Conservation (phyloP, 306 rosid genomes). For the Abrus pulchellus region DNA sequence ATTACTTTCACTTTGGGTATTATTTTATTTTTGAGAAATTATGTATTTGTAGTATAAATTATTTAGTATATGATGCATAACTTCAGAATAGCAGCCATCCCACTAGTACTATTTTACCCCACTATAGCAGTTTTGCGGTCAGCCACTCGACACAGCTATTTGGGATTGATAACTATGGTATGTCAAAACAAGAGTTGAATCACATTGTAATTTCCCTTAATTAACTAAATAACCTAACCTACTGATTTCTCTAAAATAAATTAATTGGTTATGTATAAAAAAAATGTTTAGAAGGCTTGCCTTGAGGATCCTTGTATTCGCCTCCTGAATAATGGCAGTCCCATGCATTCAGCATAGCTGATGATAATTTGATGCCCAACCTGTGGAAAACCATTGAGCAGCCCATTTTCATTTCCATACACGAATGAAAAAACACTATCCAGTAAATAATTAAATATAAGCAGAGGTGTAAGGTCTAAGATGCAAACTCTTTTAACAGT, state of each 20-base stretch:
- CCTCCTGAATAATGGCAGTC: constrained; percentile 93
- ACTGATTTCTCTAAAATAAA: constrained; percentile 45
- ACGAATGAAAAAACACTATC: constrained; percentile 23
- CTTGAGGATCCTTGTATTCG: constrained; percentile 93
- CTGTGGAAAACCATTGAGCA: constrained; percentile 58
- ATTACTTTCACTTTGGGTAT: background rate
- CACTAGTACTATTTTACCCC: background rate
- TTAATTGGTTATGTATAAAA: constrained; percentile 45
- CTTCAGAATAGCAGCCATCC: background rate
- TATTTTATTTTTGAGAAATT: background rate
- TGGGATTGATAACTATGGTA: background rate
- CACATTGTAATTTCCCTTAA: constrained; percentile 18
- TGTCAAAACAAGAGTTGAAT: background rate
- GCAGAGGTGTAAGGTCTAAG: background rate
- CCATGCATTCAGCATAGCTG: constrained; percentile 95
- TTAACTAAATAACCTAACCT: constrained; percentile 28
- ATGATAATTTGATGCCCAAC: constrained; percentile 97
- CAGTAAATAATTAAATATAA: background rate
- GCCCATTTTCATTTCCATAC: constrained; percentile 22
- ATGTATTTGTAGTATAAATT: background rate
- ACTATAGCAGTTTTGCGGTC: background rate
- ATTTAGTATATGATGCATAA: background rate
- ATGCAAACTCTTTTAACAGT: background rate
- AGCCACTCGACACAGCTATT: background rate
- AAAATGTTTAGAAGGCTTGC: constrained; percentile 68